Base-by-base conservation (phyloP, 768 basidiomycete species). In the Pleurotus citrinopileatus region DNA sequence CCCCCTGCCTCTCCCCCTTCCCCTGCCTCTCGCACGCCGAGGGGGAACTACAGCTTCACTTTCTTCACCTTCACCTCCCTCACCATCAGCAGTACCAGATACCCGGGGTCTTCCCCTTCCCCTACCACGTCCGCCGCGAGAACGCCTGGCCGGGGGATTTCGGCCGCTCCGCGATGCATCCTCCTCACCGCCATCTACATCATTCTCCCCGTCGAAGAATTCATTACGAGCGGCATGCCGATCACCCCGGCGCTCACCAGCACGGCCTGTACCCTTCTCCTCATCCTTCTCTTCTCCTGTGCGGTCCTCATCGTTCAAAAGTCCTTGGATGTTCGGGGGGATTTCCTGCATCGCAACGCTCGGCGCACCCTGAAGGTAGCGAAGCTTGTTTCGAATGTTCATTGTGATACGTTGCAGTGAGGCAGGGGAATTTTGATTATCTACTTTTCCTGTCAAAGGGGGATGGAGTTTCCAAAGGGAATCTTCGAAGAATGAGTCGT, bases 321-420 rank as follows among this genome's bases (percentile, higher is more conserved):
- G 78, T 1, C 83, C 88, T 57, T 86, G 87, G 13, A 99, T 72
- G 61, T 95, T 89, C 0, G 95, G 95, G 3, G 97, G 96, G 23
- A 98, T 91, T 70, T 98, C 94, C 63, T 94, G 91, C 91, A 98
- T 90, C 59, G 85, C 85, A 8, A 98, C 92, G 65, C 91, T 94
- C n/a, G 96, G 96, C 37, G 96, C 97, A 27, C 95, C 94, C 57
- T 94, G 89, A 12, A 98, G 74, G 67, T 94, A 98, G 26, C 96
- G 79, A 40, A 99, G 73, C 67, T 96, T 94, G 62, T 88, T 93
- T 23, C 87, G 82, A 42, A 95, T 87, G 57, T 79, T 85, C 55
- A 89, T 77, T n/a, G 89, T 86, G 60, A 98, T 95, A 42, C 87
- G 83, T 65, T 97, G 93, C 26, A 99, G 71, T 2, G 86, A 86